phyloP scores from a whole-genome alignment of 208 protist species.

The Acanthamoeba quina region DNA sequence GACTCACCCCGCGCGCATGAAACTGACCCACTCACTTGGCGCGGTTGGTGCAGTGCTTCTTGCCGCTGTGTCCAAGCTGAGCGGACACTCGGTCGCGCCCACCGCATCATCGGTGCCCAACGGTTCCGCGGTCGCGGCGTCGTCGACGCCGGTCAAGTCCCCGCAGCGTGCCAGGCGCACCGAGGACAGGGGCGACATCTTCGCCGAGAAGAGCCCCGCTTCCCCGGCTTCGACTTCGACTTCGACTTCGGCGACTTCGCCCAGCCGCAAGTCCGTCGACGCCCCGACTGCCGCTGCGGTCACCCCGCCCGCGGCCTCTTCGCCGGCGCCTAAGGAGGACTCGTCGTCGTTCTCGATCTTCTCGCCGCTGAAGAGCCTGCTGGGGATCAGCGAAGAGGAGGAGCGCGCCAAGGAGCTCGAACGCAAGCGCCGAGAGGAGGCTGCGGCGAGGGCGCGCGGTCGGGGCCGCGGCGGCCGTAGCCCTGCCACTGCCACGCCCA shows the following conservation, averaged over 20 bases:
- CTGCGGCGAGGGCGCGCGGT: not conserved
- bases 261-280: not conserved
- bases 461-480: not conserved
- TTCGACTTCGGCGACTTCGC: too few relatives aligned
- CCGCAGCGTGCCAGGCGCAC: not conserved
- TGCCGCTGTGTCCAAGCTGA: not conserved
- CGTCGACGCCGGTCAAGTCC: not conserved
- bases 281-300: not conserved
- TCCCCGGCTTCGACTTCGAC: not conserved
- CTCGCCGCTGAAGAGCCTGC: conserved; percentile 31
- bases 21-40: too few relatives aligned
- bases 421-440: conserved; percentile 38
- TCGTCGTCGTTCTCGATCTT: conserved; percentile 48
- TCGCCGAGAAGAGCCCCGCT: not conserved
- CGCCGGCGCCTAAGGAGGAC: conserved; percentile 24
- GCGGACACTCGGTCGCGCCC: not conserved
- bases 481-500: not conserved
- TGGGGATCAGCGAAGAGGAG: conserved; percentile 64
- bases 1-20: too few relatives aligned
- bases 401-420: conserved; percentile 30
- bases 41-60: not conserved
- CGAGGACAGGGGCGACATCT: not conserved
- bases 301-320: not conserved
- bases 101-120: not conserved
- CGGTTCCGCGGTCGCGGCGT: not conserved